phyloP scores from a whole-genome alignment of 140 eudicot genomes.

The Ambrosia hybrid region DNA sequence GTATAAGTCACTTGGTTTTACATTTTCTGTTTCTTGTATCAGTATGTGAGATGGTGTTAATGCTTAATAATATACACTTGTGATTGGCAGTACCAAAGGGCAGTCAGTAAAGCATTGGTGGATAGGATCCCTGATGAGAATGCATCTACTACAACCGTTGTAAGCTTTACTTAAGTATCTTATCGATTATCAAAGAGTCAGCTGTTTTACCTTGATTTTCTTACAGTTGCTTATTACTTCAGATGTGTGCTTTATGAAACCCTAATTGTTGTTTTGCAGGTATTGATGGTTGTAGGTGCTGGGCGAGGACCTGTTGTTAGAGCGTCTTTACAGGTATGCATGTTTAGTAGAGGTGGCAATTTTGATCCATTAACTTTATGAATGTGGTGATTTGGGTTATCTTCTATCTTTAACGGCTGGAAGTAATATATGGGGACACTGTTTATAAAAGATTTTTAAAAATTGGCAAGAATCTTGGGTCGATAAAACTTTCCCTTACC shows the following conservation, averaged over 20 bases:
- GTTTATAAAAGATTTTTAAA: no score
- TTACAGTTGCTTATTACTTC: not conserved
- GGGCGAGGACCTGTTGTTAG: conserved; percentile 99
- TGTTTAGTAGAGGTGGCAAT: not conserved
- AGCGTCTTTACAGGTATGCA: conserved; percentile 86
- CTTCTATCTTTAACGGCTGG: not conserved
- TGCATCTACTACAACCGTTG: conserved; percentile 64
- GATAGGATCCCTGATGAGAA: conserved; percentile 83
- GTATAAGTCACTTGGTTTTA: conserved; percentile 35
- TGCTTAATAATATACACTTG: conserved; percentile 10
- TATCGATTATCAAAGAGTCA: not conserved
- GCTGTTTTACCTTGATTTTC: not conserved
- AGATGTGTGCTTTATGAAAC: conserved; percentile 18
- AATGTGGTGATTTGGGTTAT: conserved; percentile 7
- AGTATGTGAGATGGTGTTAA: not conserved
- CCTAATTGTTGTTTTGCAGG: conserved; percentile 35
- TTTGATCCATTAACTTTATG: not conserved
- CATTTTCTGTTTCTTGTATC: not conserved
- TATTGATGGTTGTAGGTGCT: conserved; percentile 99
- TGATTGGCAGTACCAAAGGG: conserved; percentile 82
- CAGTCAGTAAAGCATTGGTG: conserved; percentile 79
- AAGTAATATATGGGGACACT: not conserved
- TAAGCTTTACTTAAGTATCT: conserved; percentile 36
- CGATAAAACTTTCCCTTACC: no score
- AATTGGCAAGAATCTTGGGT: no score